These are phyloP conservation scores for Plasmodium falciparum DNA, from an alignment of 169 alveolate species.

Conservation along the genomic window DNA sequence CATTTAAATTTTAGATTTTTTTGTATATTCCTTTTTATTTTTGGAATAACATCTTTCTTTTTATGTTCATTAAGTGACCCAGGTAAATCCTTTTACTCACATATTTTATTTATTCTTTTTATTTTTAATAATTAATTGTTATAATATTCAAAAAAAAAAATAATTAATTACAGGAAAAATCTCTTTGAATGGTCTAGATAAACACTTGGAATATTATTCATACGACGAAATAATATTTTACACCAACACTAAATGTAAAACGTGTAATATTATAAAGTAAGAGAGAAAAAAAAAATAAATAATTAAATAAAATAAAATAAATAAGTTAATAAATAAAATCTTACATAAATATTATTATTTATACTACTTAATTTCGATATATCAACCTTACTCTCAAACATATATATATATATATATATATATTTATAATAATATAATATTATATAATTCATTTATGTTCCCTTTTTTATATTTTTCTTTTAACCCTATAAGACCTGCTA, in stretches of 20 bases:
- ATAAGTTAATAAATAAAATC: no score
- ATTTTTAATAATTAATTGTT: not conserved
- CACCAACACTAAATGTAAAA: conserved; percentile 24
- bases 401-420: not conserved
- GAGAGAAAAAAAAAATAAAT: not conserved
- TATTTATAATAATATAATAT: no score
- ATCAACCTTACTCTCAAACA: not conserved
- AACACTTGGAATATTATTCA: conserved; percentile 38
- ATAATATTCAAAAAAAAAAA: not conserved
- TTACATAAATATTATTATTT: no score
- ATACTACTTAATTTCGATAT: no score
- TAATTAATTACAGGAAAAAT: conserved; percentile 44
- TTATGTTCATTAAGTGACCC: conserved; percentile 51
- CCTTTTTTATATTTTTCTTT: no score
- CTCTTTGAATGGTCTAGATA: conserved; percentile 13
- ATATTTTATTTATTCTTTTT: not conserved
- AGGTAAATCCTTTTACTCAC: conserved; percentile 21
- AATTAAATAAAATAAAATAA: not conserved
- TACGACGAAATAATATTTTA: conserved; percentile 44
- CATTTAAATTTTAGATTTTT: conserved; percentile 12
- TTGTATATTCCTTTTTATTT: conserved; percentile 19
- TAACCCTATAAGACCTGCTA: conserved; percentile 32
- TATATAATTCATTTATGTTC: no score
- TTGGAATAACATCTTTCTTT: conserved; percentile 30
- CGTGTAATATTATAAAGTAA: conserved; percentile 49